These are phyloP conservation scores for Actinidia polygama DNA, from an alignment of 179 eudicot species.

Conservation along the genomic window DNA sequence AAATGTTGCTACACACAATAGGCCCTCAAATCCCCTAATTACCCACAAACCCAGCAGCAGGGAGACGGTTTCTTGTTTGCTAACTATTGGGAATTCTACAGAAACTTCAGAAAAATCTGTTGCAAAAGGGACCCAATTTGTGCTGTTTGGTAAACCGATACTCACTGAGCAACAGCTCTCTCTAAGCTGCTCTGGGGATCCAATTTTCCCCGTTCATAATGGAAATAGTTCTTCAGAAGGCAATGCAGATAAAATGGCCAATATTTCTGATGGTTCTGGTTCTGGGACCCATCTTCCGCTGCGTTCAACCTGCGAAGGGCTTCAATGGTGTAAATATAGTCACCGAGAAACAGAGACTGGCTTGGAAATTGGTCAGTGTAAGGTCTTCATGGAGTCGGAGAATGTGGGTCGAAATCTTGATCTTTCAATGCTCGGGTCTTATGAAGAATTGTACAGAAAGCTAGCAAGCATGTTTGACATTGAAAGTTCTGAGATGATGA, in stretches of 20 bases:
- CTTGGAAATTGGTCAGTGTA: constrained; percentile 45
- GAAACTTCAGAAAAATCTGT: constrained; percentile 42
- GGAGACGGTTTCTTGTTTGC: constrained; percentile 55
- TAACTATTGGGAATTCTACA: constrained; percentile 57
- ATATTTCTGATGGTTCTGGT: constrained; percentile 29
- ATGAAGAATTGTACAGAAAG: constrained; percentile 64
- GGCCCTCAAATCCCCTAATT: constrained; percentile 28
- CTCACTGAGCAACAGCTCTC: constrained; percentile 79
- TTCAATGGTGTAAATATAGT: constrained; percentile 23
- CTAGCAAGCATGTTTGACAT: constrained; percentile 54
- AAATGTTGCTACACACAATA: constrained; percentile 25
- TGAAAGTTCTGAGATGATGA: constrained; percentile 51
- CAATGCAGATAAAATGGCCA: constrained; percentile 28
- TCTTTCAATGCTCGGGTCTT: constrained; percentile 61
- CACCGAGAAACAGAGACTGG: constrained; percentile 32
- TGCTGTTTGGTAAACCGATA: constrained; percentile 81
- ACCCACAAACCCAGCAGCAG: constrained; percentile 31
- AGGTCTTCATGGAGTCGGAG: constrained; percentile 54
- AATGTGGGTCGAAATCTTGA: constrained; percentile 65
- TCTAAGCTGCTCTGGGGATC: constrained; percentile 44
- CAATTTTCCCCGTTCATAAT: constrained; percentile 28
- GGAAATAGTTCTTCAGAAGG: constrained; percentile 37
- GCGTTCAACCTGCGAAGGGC: too few relatives aligned
- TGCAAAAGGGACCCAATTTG: constrained; percentile 42
- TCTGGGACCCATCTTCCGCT: constrained; percentile 27